A percentile compares a stretch with the other conserved stretches of the same genome.
phyloP scores from a whole-genome alignment of 202 grass and related monocot species.

The Elaeis oleifera region DNA sequence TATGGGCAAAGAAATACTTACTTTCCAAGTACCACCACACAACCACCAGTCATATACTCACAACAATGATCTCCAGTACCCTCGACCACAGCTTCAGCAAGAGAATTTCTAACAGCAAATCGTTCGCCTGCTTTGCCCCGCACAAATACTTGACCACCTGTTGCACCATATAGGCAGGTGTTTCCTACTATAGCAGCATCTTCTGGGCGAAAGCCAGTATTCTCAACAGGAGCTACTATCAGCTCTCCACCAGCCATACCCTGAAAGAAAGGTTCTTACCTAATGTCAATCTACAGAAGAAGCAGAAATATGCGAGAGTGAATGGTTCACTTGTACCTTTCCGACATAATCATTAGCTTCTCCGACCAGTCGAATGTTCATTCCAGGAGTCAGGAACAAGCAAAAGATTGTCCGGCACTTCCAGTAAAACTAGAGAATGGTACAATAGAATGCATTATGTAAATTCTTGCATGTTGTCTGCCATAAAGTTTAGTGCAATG shows the following conservation, averaged over 20 bases:
- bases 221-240: constrained; percentile 76
- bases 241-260: constrained; percentile 96
- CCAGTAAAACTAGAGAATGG: constrained; percentile 68
- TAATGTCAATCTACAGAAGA: neutral
- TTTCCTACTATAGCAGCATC: constrained; percentile 98
- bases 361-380: constrained; percentile 81
- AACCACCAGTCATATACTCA: constrained; percentile 98
- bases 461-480: constrained; percentile 3
- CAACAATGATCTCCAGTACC: constrained; percentile 98
- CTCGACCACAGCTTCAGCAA: constrained; percentile 90
- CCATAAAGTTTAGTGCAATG: constrained; percentile 8
- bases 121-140: constrained; percentile 92
- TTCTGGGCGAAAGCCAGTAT: constrained; percentile 78
- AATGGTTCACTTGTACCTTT: constrained; percentile 44
- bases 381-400: constrained; percentile 92
- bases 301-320: neutral
- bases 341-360: constrained; percentile 98
- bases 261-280: constrained; percentile 22
- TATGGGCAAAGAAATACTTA: constrained; percentile 38
- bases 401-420: constrained; percentile 97
- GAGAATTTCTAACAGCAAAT: constrained; percentile 95
- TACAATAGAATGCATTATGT: constrained; percentile 1
- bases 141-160: constrained; percentile 91
- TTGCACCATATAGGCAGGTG: constrained; percentile 98
- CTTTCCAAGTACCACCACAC: constrained; percentile 98